phyloP scores from a whole-genome alignment of 768 basidiomycete species.

The Obba rivulosa region DNA sequence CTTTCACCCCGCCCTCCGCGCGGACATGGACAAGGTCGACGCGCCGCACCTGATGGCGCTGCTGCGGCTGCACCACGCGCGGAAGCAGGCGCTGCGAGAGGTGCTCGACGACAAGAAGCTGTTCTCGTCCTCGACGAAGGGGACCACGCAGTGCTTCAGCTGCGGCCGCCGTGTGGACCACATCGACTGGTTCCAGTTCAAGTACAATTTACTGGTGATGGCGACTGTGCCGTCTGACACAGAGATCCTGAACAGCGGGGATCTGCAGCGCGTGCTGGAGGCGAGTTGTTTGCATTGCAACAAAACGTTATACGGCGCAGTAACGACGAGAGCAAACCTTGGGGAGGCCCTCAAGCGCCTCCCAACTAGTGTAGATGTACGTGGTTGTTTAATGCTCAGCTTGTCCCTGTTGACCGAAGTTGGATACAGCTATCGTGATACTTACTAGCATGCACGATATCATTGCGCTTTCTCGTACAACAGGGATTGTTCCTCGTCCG shows the following conservation, averaged over 20 bases:
- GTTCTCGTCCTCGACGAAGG: constrained; percentile 25
- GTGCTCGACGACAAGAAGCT: constrained; percentile 29
- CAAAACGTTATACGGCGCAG: constrained; percentile 10
- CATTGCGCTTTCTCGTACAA: too few relatives aligned
- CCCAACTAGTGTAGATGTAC: constrained; percentile 14
- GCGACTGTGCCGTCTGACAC: too few relatives aligned
- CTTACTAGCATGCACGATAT: too few relatives aligned
- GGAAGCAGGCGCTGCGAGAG: constrained; percentile 33
- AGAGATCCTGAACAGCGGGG: too few relatives aligned
- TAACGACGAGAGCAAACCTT: constrained; percentile 10
- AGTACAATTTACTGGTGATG: constrained; percentile 13
- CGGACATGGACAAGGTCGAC: constrained; percentile 31
- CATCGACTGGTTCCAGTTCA: constrained; percentile 13
- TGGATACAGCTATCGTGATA: too few relatives aligned
- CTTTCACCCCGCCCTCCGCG: constrained; percentile 27
- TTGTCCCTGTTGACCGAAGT: too few relatives aligned
- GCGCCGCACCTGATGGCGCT: constrained; percentile 32
- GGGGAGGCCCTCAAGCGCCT: constrained; percentile 10
- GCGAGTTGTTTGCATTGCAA: constrained; percentile 14
- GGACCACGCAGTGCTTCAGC: constrained; percentile 2
- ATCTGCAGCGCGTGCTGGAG: not conserved
- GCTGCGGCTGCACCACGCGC: constrained; percentile 35
- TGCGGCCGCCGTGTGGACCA: constrained; percentile 13
- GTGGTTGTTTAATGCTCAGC: too few relatives aligned
- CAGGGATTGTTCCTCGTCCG: too few relatives aligned